phyloP scores from a whole-genome alignment of 78 protist species.

The Dictyostelium purpureum region DNA sequence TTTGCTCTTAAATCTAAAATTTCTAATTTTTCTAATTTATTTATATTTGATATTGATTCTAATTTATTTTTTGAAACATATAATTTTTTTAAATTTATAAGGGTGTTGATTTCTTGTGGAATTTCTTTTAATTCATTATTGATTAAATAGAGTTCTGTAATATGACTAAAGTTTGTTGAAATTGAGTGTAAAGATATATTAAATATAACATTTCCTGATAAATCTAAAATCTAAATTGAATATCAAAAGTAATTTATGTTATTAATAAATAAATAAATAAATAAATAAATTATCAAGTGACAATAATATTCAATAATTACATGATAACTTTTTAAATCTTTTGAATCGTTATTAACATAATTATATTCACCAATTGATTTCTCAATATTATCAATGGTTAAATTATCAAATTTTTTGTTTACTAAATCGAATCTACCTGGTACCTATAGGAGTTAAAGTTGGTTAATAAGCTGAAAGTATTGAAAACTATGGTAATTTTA shows the following conservation, averaged over 20 bases:
- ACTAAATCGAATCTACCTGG: constrained; percentile 68
- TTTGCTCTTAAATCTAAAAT: constrained; percentile 62
- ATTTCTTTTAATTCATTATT: constrained; percentile 42
- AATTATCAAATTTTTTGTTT: not conserved
- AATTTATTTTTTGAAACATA: constrained; percentile 57
- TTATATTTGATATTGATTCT: constrained; percentile 10
- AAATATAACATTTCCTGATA: constrained; percentile 41
- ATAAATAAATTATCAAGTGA: too few relatives aligned
- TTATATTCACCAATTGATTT: not conserved
- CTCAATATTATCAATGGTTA: not conserved
- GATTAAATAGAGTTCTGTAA: constrained; percentile 41
- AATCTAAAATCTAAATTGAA: constrained; percentile 25
- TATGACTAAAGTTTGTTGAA: constrained; percentile 12
- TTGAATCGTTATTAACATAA: not conserved
- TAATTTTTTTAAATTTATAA: constrained; percentile 16
- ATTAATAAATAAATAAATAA: not conserved
- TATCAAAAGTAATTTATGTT: not conserved
- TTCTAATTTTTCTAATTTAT: constrained; percentile 31
- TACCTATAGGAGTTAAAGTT: too few relatives aligned
- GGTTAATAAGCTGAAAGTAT: too few relatives aligned
- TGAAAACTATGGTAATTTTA: too few relatives aligned
- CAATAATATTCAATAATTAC: not conserved
- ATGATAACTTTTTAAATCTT: not conserved
- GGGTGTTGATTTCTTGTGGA: constrained; percentile 13
- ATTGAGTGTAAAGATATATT: constrained; percentile 19